Percentiles rank a stretch among this genome's conserved stretches.
Evolutionary conservation across 2,329 filamentous ascomycete species (phyloP).

Genomic region (Alternaria gansuensis): DNA sequence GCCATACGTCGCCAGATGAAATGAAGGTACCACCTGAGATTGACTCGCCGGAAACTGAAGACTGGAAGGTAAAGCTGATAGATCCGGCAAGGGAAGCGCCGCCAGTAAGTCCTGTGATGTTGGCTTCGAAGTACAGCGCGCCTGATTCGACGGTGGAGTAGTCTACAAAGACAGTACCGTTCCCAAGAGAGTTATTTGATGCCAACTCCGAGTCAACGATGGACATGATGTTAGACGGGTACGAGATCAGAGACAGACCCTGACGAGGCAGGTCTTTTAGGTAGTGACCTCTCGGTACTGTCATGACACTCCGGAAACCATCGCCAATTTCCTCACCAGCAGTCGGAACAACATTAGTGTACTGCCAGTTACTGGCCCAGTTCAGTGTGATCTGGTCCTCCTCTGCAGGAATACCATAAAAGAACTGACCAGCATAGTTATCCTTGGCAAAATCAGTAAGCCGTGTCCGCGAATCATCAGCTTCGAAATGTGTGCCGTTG

Average conservation of each 20-base stretch:
- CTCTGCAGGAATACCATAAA: slow-evolving; percentile 54
- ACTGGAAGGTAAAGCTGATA: slow-evolving; percentile 64
- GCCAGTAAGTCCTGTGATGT: slow-evolving; percentile 58
- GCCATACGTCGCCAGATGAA: slow-evolving; percentile 58
- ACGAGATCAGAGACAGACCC: slow-evolving; percentile 63
- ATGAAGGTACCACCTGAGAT: slow-evolving; percentile 62
- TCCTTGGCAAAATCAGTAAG: slow-evolving; percentile 62
- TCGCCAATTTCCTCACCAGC: slow-evolving; percentile 56
- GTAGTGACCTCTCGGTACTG: slow-evolving; percentile 62
- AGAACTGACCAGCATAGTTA: slow-evolving; percentile 67
- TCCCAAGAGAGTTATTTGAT: slow-evolving; percentile 56
- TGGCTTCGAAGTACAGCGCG: slow-evolving; percentile 64
- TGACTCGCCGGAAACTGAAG: slow-evolving; percentile 60
- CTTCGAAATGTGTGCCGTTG: slow-evolving; percentile 69
- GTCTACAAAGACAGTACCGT: slow-evolving; percentile 60
- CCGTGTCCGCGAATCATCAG: slow-evolving; percentile 55
- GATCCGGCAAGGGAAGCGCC: slow-evolving; percentile 48
- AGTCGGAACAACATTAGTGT: slow-evolving; percentile 64
- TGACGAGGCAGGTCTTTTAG: slow-evolving; percentile 62
- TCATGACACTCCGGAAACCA: slow-evolving; percentile 63
- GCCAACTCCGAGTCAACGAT: slow-evolving; percentile 60
- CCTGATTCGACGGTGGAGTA: slow-evolving; percentile 61
- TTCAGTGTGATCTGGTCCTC: slow-evolving; percentile 60
- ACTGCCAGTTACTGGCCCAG: slow-evolving; percentile 70
- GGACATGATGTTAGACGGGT: slow-evolving; percentile 60